phyloP scores from a whole-genome alignment of 225 moss, liverwort and hornwort genomes.

The Sphagnum contortum region DNA sequence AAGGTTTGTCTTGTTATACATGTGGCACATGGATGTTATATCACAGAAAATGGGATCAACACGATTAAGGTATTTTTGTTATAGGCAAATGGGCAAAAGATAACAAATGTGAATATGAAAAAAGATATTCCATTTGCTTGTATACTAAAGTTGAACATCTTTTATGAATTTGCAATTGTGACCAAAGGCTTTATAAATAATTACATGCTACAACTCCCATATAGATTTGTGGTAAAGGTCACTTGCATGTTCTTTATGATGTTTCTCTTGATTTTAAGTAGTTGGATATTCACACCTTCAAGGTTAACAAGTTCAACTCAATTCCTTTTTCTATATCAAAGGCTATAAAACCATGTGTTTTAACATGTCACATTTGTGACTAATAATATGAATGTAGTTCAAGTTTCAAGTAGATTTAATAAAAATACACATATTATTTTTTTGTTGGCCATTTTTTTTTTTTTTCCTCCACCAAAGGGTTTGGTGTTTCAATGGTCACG shows the following conservation, averaged over 20 bases:
- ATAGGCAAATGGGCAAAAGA: slow-evolving; percentile 3
- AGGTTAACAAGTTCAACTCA: background rate
- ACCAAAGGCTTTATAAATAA: background rate
- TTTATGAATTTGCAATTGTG: background rate
- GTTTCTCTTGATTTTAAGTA: slow-evolving; percentile 2
- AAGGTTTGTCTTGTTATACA: slow-evolving; percentile 6
- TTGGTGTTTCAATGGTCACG: no score
- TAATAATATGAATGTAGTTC: no score
- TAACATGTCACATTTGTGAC: background rate
- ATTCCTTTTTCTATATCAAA: background rate
- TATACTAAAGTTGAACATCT: background rate
- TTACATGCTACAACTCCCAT: slow-evolving; percentile 6
- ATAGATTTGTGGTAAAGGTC: slow-evolving; percentile 1
- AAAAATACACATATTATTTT: no score
- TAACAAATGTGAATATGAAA: slow-evolving; percentile 1
- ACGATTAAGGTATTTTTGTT: slow-evolving; percentile 1
- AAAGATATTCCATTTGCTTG: background rate
- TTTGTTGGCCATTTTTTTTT: no score
- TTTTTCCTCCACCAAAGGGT: no score
- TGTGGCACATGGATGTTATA: slow-evolving; percentile 59
- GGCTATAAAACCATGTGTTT: background rate
- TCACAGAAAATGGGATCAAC: slow-evolving; percentile 11
- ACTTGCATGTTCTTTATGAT: background rate
- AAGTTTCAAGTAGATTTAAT: no score
- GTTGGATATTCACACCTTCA: slow-evolving; percentile 4